phyloP scores from a whole-genome alignment of 163 green algal genomes.

The Volvox carteri region DNA sequence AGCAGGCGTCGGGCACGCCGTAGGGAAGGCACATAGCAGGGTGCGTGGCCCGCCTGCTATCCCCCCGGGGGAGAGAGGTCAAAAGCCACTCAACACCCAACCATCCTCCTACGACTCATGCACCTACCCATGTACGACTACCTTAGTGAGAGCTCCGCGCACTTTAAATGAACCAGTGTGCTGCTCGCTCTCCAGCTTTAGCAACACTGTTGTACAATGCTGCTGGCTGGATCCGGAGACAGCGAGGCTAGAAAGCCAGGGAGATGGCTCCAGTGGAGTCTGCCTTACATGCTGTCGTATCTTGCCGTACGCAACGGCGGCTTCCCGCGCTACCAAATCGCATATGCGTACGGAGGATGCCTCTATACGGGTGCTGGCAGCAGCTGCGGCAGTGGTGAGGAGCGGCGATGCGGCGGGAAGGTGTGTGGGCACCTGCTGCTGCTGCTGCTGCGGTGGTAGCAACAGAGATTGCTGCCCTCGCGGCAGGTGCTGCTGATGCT shows the following conservation, averaged over 20 bases:
- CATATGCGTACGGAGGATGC: background rate
- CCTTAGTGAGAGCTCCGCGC: slow-evolving; percentile 73
- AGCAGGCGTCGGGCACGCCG: no score
- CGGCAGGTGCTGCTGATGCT: background rate
- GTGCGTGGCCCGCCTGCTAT: no score
- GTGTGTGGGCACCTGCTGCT: background rate
- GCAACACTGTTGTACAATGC: background rate
- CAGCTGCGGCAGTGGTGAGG: background rate
- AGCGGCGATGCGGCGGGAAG: background rate
- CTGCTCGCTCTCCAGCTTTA: slow-evolving; percentile 75
- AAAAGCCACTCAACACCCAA: no score
- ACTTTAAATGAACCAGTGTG: slow-evolving; percentile 78
- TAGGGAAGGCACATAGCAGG: no score
- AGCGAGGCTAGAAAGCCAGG: slow-evolving; percentile 22
- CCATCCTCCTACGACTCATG: no score
- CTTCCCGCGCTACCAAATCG: slow-evolving; percentile 1
- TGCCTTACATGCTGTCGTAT: slow-evolving; percentile 10
- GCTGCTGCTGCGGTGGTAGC: background rate
- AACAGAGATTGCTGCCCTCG: no score
- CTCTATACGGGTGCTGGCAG: background rate
- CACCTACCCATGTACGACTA: no score
- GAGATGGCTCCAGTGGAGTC: slow-evolving; percentile 27
- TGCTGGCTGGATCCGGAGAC: background rate
- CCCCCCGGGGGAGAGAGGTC: no score
- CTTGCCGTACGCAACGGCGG: slow-evolving; percentile 26